These are phyloP conservation scores for Podaxis sp. DNA, from an alignment of 768 basidiomycete genomes.

Conservation along the genomic window DNA sequence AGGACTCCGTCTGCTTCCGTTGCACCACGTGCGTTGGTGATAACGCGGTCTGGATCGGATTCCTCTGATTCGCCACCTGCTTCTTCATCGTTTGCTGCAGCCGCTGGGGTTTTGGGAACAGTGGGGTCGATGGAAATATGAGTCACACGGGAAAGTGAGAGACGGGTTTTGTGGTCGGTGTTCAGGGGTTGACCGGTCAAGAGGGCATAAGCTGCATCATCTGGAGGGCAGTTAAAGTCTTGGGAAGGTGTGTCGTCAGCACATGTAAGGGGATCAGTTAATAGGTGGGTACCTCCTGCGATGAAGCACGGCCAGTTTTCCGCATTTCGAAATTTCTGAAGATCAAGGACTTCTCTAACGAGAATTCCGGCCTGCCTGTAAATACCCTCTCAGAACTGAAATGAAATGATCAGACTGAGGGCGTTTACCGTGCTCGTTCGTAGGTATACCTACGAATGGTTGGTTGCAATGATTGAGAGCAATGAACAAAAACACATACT, in stretches of 20 bases:
- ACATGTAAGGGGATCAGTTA: neutral
- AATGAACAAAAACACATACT: conserved; percentile 39
- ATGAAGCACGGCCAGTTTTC: conserved; percentile 76
- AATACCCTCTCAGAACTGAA: neutral
- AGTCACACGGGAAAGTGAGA: conserved; percentile 68
- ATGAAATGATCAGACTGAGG: neutral
- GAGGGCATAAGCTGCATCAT: conserved; percentile 80
- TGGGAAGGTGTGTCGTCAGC: neutral
- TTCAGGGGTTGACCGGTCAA: conserved; percentile 62
- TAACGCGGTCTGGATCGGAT: conserved; percentile 64
- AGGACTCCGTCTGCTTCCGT: conserved; percentile 67
- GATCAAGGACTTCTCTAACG: conserved; percentile 57
- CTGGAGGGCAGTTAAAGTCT: conserved; percentile 93
- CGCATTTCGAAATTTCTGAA: conserved; percentile 41
- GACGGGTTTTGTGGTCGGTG: conserved; percentile 45
- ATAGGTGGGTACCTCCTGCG: conserved; percentile 64
- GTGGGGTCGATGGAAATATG: conserved; percentile 68
- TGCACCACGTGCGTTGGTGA: conserved; percentile 71
- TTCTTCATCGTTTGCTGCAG: conserved; percentile 27
- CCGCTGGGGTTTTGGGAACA: conserved; percentile 28
- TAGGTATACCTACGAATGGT: conserved; percentile 61
- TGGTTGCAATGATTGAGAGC: conserved; percentile 10
- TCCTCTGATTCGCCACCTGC: conserved; percentile 46
- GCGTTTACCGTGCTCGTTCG: conserved; percentile 68
- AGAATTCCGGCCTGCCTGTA: conserved; percentile 79